Base-by-base conservation (phyloP, 176 grass and related monocot species). In the Ensete ventricosum region DNA sequence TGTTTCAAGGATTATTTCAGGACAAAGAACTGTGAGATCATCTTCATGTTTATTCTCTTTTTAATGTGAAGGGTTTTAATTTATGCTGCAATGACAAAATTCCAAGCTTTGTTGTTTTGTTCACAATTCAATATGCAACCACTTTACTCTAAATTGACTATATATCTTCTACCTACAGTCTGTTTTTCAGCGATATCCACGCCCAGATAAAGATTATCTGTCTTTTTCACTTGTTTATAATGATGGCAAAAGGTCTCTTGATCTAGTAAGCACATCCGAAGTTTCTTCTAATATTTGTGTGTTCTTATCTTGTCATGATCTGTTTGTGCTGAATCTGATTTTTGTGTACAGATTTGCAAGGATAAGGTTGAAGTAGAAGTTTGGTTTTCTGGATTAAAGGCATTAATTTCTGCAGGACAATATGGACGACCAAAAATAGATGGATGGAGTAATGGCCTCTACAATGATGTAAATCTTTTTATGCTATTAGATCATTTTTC, bases 171-270 rank as follows among this genome's bases (percentile, higher is more conserved):
- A 2, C 79, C 54, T 79, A 59, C 86, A 99, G 95, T 66, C 88
- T 73, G 90, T 99, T 72, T 97, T 99, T 54, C 95, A 99, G 85
- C 91, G 90, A 65, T 99, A 87, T 87, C 81, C 84, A 20, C 86
- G 87, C 53, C 90, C 95, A 21, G 95, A 99, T 21, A 99, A 99
- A 78, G 88, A 94, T 17, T 87, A 94, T 83, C 81, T 94, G 73
- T 94, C 95, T 72, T 99, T 99, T 71, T 99, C 95, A 73, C 88
- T 99, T 79, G 83, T 99, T 81, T 94, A 99, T 75, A 91, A 87
- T 58, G 84, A 81, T 62, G 88, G 84, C 51, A 93, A 93, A 76
- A 82, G 90, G 22, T 99, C 95, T 11, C 95, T 99, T 14, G 95
- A 99, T 93, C 84, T 99, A 89, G 93, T 96, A 19, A 52, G 23